Evolutionary conservation across 2,329 filamentous ascomycete species (phyloP), one percentile per base, ranked within the genome.

Genomic region (Alternaria brassicae): DNA sequence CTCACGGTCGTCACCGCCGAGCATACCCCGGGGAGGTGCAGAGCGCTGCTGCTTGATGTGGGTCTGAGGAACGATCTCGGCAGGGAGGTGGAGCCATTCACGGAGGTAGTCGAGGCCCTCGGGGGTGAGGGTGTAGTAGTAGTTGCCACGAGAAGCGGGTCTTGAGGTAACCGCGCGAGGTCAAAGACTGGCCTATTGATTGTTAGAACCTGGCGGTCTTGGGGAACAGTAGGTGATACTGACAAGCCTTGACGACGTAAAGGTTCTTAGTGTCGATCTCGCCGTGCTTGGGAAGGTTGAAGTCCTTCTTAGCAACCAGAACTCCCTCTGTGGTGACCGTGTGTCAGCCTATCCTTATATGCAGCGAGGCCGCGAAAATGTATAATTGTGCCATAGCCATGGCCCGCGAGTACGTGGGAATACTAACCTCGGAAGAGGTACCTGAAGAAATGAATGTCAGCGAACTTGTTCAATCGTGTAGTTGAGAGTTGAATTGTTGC

Each of bases 11-110:
- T 89, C 88, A 62, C 74, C 74, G 77, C 93, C 93, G 86, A 98
- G 89, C 95, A 99, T 98, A 81, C 95, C 95, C 79, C 95, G 93
- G 80, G 95, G 94, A 83, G 94, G 94, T 85, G 93, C 93, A 78
- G 92, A 95, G 84, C 95, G 92, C 88, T 97, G 93, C 88, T 97
- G 93, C 92, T 99, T 99, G 87, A 99, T 98, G 91, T 99, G 95
- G 79, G 95, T 99, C 79, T 96, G 93, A 76, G 95, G 95, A 74
- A 99, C 95, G 81, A 99, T 97, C 89, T 99, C 95, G 81, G 95
- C 93, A 79, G 95, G 95, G 78, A 99, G 91, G 86, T 99, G 95
- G 77, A 99, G 93, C 95, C 95, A 99, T 88, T 99, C 95, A 81
- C 95, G 94, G 83, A 99, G 93, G 89, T 99, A 99, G 87, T 98